A percentile compares a stretch with the other conserved stretches of the same genome.
These are phyloP conservation scores for Cladophialophora chaetospira DNA, from an alignment of 2,329 filamentous ascomycete species.

Conservation along the genomic window DNA sequence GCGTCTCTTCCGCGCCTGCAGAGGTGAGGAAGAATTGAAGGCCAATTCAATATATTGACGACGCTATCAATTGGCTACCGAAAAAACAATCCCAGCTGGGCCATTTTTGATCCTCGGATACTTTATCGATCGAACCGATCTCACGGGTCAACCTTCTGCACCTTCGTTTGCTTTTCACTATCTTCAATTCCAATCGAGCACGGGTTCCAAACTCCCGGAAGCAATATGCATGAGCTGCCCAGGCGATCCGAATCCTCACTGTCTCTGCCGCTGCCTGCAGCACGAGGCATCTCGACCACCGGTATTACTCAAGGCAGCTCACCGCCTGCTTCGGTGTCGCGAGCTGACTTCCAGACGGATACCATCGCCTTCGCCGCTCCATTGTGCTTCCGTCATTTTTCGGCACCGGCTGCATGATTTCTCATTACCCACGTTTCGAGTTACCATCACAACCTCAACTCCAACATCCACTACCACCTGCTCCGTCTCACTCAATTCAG, in stretches of 20 bases:
- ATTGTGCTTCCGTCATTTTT: constrained; percentile 24
- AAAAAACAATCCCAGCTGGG: constrained; percentile 10
- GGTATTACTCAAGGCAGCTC: not conserved
- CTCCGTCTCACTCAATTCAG: not conserved
- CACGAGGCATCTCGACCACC: not conserved
- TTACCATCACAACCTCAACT: constrained; percentile 16
- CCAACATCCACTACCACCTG: not conserved
- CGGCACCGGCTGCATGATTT: constrained; percentile 29
- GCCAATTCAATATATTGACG: constrained; percentile 14
- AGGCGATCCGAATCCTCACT: not conserved
- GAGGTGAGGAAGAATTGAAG: not conserved
- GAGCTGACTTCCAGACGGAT: constrained; percentile 3
- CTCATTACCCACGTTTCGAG: constrained; percentile 33
- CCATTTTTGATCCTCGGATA: constrained; percentile 3
- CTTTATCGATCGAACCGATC: constrained; percentile 6
- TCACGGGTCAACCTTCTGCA: constrained; percentile 5
- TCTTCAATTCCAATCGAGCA: not conserved
- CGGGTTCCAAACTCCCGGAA: not conserved
- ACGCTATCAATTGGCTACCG: constrained; percentile 25
- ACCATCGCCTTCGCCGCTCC: not conserved
- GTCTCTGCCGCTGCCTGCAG: not conserved
- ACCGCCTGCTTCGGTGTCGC: constrained; percentile 1
- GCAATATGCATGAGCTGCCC: constrained; percentile 3
- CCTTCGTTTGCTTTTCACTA: not conserved
- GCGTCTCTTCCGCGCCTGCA: not conserved